Percentiles rank a stretch among this genome's conserved stretches.
Evolutionary conservation across 2,329 filamentous ascomycete genomes (phyloP).

Genomic region (Thyridium curvatum): DNA sequence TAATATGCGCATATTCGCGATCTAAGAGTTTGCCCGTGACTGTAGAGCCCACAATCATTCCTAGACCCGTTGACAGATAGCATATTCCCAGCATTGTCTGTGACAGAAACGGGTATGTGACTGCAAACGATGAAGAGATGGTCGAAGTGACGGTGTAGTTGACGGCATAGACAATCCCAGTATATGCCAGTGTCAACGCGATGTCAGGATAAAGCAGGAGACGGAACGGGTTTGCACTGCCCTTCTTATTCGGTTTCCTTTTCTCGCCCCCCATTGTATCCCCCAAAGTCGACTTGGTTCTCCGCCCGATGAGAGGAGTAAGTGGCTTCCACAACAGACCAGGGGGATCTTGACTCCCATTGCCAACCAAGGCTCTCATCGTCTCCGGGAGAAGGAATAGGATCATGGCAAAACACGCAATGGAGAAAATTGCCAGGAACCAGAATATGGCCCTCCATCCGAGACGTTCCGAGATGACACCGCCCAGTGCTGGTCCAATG

Average conservation of each 20-base stretch:
- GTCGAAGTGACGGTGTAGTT: slow-evolving; percentile 27
- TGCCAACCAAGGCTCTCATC: slow-evolving; percentile 17
- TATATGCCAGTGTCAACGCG: slow-evolving; percentile 19
- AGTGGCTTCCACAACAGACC: slow-evolving; percentile 11
- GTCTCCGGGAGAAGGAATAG: slow-evolving; percentile 24
- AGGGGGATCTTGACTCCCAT: slow-evolving; percentile 13
- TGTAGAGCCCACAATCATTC: slow-evolving; percentile 20
- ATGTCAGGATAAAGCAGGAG: slow-evolving; percentile 23
- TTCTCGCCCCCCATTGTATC: background rate
- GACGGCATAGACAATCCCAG: slow-evolving; percentile 24
- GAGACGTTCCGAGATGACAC: slow-evolving; percentile 35
- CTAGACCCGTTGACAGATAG: slow-evolving; percentile 21
- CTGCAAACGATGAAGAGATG: slow-evolving; percentile 22
- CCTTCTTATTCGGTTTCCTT: background rate
- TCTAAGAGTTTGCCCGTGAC: slow-evolving; percentile 21
- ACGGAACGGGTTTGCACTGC: slow-evolving; percentile 18
- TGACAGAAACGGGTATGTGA: slow-evolving; percentile 17
- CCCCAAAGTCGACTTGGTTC: background rate
- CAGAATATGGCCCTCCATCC: slow-evolving; percentile 48
- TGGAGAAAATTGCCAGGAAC: slow-evolving; percentile 42
- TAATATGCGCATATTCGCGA: slow-evolving; percentile 18
- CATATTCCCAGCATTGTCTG: slow-evolving; percentile 23
- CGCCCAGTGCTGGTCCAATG: slow-evolving; percentile 44
- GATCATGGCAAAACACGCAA: slow-evolving; percentile 25
- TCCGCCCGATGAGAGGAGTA: slow-evolving; percentile 10